phyloP scores from a whole-genome alignment of 352 stramenopile species.

The Phytophthora pisi region DNA sequence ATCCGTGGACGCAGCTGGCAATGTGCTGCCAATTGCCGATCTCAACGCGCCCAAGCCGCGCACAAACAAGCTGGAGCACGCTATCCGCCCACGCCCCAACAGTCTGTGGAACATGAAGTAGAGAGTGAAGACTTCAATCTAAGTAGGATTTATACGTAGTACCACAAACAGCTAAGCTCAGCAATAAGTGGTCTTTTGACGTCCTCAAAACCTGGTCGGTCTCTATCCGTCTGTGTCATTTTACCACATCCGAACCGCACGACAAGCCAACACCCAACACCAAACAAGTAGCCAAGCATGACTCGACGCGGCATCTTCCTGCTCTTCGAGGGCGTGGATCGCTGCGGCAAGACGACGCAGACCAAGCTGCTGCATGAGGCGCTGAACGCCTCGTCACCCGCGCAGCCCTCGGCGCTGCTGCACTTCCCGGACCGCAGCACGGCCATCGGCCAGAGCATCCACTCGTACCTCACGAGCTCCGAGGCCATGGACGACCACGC shows the following conservation, averaged over 20 bases:
- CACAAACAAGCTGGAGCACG: neutral
- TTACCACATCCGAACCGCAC: no score
- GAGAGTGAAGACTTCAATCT: no score
- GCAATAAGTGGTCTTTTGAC: no score
- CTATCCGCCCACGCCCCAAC: neutral
- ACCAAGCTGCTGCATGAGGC: constrained; percentile 88
- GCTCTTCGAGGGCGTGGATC: constrained; percentile 98
- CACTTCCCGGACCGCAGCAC: constrained; percentile 88
- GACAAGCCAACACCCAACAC: no score
- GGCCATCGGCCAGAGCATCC: constrained; percentile 96
- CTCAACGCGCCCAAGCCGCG: neutral
- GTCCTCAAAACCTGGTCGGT: neutral
- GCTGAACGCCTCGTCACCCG: constrained; percentile 38
- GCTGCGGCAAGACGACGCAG: constrained; percentile 99
- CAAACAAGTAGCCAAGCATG: constrained; percentile 5
- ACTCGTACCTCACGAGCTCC: constrained; percentile 94
- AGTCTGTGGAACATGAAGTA: neutral
- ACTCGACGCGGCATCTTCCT: constrained; percentile 96
- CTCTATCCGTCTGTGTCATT: neutral
- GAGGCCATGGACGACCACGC: constrained; percentile 95
- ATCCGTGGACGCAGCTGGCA: neutral
- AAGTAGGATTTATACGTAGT: no score
- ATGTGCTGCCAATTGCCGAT: neutral
- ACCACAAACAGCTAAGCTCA: no score
- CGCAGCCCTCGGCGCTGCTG: constrained; percentile 47